Evolutionary conservation across 164 flowering plant genomes (phyloP), one percentile per base, ranked within the genome.

Genomic region (Piper betle): DNA sequence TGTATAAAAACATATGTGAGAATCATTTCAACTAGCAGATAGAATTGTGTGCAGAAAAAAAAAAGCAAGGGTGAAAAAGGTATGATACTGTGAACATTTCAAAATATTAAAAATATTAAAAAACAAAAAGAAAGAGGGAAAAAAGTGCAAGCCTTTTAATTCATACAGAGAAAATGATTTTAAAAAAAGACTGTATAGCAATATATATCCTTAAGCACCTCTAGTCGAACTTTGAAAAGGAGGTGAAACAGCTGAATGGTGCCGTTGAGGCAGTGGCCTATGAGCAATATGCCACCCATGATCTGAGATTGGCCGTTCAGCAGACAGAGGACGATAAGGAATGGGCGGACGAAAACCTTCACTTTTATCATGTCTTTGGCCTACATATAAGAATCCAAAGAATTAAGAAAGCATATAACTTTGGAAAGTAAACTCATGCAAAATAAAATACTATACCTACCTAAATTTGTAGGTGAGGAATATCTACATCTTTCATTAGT

Each of bases 261-360:
- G 78, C 66, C 87, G 70, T 70, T 80, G 79, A 66, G 80, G 73
- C 76, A 73, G 64, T 42, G 68, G 69, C 60, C 78, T 81, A 19
- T 90, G 77, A 63, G 83, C 87, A 72, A 58, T 74, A 57, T 69
- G 69, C 90, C 85, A 82, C 17, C 82, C 80, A 61, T 80, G 82
- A 69, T 75, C 71, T 17, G 74, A 67, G 10, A 65, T 65, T 60
- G 78, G 69, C 48, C 81, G 77, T 56, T 83, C 91, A 52, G 75
- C 63, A 52, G 75, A 79, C 17, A 78, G 85, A n/a, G 80, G 78
- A 55, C 12, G 59, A 67, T 74, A 10, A 46, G 50, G 15, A 46
- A 46, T 81, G 10, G 84, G 64, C 72, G 16, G 72, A 63, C 72
- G 78, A 16, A 72, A 73, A 12, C 38, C 65, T 57, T 73, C 75